These are phyloP conservation scores for Corylus avellana DNA, from an alignment of 306 rosid genomes.

Conservation along the genomic window DNA sequence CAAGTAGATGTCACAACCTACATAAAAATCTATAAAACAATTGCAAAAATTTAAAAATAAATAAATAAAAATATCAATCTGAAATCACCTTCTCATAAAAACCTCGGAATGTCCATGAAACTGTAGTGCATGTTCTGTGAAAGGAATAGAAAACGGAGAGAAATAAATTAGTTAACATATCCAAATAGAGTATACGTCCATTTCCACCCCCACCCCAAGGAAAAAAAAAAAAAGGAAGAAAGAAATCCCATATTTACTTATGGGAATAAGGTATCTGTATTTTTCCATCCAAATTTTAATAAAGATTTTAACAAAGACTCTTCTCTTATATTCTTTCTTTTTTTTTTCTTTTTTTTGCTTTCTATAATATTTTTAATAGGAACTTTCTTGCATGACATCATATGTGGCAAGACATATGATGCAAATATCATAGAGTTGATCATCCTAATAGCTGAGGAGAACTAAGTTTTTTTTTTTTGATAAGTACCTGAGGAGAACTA, in stretches of 20 bases:
- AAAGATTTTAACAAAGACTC: not conserved
- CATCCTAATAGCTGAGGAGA: too few relatives aligned
- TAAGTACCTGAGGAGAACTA: too few relatives aligned
- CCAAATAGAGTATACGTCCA: not conserved
- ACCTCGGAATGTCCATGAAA: slow-evolving; percentile 97
- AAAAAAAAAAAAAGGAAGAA: not conserved
- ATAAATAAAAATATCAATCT: not conserved
- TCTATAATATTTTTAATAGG: not conserved
- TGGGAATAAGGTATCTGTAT: not conserved
- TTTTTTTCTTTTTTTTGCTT: not conserved
- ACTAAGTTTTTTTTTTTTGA: too few relatives aligned
- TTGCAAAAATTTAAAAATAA: not conserved
- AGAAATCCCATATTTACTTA: not conserved
- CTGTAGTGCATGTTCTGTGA: slow-evolving; percentile 96
- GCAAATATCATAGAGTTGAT: not conserved
- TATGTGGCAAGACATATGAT: not conserved
- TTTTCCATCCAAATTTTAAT: not conserved
- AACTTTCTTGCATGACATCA: not conserved
- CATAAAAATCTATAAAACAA: not conserved
- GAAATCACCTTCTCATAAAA: slow-evolving; percentile 90
- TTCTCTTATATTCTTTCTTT: not conserved
- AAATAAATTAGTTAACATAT: slow-evolving; percentile 9
- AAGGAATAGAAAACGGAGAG: slow-evolving; percentile 13
- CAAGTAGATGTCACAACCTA: not conserved
- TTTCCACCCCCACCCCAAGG: not conserved